Percentiles rank a stretch among this genome's conserved stretches.
Evolutionary conservation across 2,329 filamentous ascomycete species (phyloP).

Genomic region (Nemania diffusa): DNA sequence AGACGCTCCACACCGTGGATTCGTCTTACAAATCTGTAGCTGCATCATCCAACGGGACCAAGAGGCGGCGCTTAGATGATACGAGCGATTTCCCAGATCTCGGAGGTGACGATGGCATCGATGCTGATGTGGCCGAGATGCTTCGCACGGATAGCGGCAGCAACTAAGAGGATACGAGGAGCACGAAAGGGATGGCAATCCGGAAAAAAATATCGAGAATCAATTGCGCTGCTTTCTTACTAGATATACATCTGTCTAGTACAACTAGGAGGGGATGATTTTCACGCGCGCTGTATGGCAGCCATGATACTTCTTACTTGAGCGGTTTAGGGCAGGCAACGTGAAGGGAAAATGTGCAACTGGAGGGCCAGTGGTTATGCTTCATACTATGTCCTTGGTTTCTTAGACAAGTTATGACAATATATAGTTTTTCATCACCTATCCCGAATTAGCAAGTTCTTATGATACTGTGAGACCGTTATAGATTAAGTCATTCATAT

Average conservation of each 20-base stretch:
- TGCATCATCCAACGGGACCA: constrained; percentile 62
- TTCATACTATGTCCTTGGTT: background rate
- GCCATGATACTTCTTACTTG: background rate
- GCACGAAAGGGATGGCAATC: background rate
- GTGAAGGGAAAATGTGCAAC: background rate
- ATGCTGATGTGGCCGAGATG: constrained; percentile 67
- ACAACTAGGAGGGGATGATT: background rate
- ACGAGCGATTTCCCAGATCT: constrained; percentile 64
- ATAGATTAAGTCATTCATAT: too few relatives aligned
- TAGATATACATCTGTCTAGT: background rate
- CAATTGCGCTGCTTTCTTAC: background rate
- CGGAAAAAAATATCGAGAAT: background rate
- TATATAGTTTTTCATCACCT: background rate
- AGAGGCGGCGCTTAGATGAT: constrained; percentile 67
- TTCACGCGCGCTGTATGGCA: background rate
- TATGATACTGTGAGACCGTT: too few relatives aligned
- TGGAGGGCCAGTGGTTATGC: background rate
- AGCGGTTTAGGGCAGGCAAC: background rate
- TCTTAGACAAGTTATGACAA: background rate
- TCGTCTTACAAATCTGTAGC: constrained; percentile 62
- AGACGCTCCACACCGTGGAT: constrained; percentile 54
- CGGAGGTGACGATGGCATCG: constrained; percentile 65
- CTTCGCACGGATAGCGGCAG: constrained; percentile 56
- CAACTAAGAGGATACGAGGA: constrained; percentile 9
- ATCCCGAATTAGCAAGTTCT: background rate